Evolutionary conservation across 225 moss, liverwort and hornwort species (phyloP).

Genomic region (Bryum argenteum): DNA sequence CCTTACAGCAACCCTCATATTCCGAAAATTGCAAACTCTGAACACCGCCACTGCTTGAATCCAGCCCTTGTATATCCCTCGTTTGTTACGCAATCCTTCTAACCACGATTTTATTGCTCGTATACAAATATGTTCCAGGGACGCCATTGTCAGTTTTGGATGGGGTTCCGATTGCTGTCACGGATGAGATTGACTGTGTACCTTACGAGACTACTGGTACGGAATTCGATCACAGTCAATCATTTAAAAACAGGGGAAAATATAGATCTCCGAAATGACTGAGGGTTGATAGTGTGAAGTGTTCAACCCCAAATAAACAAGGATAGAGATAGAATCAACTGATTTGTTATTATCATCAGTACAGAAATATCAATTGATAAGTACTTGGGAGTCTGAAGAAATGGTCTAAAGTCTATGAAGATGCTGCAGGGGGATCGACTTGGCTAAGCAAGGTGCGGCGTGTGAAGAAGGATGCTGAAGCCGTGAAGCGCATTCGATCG

Average conservation of each 20-base stretch:
- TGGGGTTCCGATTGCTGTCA: constrained; percentile 90
- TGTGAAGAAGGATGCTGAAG: constrained; percentile 75
- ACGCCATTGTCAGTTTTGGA: constrained; percentile 76
- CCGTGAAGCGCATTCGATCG: constrained; percentile 76
- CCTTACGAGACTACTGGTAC: constrained; percentile 85
- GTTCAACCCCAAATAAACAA: too few species aligned
- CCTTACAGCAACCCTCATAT: too few species aligned
- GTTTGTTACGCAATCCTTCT: not conserved
- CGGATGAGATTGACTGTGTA: constrained; percentile 95
- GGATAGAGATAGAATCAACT: too few species aligned
- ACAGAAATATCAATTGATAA: too few species aligned
- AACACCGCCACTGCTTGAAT: too few species aligned
- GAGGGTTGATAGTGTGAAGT: not conserved
- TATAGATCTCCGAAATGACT: not conserved
- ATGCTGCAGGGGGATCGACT: constrained; percentile 72
- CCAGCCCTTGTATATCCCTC: not conserved
- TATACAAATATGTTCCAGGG: constrained; percentile 48
- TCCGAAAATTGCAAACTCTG: too few species aligned
- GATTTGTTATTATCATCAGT: too few species aligned
- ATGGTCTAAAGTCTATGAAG: not conserved
- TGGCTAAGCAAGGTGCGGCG: constrained; percentile 79
- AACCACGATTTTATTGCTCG: not conserved
- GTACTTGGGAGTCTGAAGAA: not conserved
- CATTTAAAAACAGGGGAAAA: too few species aligned
- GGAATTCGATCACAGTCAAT: not conserved